A percentile compares a stretch with the other conserved stretches of the same genome.
Conservation (phyloP, 1,284 basidiomycete species). For the Leccinum colubrinum region DNA sequence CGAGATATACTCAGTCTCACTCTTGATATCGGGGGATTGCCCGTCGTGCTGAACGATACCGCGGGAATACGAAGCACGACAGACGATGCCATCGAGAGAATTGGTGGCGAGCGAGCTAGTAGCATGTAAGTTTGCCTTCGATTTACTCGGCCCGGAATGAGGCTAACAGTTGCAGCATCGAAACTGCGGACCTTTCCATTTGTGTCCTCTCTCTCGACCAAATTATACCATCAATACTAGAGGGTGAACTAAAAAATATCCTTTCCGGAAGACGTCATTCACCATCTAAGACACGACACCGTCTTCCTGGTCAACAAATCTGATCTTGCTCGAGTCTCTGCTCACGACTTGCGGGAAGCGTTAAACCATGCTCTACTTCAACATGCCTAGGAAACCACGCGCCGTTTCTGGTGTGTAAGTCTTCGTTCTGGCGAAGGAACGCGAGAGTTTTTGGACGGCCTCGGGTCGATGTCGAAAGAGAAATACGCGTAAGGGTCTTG, state of each 20-base stretch:
- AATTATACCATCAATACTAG: slow-evolving; percentile 26
- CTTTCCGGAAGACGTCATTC: slow-evolving; percentile 46
- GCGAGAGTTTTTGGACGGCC: slow-evolving; percentile 52
- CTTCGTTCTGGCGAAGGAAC: slow-evolving; percentile 60
- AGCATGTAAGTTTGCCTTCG: slow-evolving; percentile 47
- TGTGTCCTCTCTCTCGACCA: slow-evolving; percentile 72
- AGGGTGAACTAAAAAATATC: slow-evolving; percentile 23
- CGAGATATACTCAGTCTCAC: slow-evolving; percentile 82
- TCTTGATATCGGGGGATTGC: slow-evolving; percentile 84
- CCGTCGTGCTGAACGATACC: slow-evolving; percentile 79
- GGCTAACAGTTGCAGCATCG: slow-evolving; percentile 46
- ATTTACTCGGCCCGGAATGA: slow-evolving; percentile 1
- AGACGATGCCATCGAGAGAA: slow-evolving; percentile 74
- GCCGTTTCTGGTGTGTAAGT: slow-evolving; percentile 57
- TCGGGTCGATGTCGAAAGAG: slow-evolving; percentile 51
- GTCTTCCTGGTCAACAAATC: slow-evolving; percentile 50
- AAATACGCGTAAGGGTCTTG: slow-evolving; percentile 42
- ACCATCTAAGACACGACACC: slow-evolving; percentile 53
- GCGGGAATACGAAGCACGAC: slow-evolving; percentile 74
- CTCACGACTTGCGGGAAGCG: slow-evolving; percentile 7
- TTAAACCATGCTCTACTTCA: slow-evolving; percentile 9
- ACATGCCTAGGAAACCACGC: background rate
- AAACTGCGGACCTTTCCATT: slow-evolving; percentile 66
- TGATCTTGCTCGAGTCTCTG: slow-evolving; percentile 45
- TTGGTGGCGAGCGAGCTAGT: slow-evolving; percentile 75